Percentiles rank a stretch among this genome's conserved stretches.
Conservation (phyloP, 164 flowering plant species). For the Malania oleifera region DNA sequence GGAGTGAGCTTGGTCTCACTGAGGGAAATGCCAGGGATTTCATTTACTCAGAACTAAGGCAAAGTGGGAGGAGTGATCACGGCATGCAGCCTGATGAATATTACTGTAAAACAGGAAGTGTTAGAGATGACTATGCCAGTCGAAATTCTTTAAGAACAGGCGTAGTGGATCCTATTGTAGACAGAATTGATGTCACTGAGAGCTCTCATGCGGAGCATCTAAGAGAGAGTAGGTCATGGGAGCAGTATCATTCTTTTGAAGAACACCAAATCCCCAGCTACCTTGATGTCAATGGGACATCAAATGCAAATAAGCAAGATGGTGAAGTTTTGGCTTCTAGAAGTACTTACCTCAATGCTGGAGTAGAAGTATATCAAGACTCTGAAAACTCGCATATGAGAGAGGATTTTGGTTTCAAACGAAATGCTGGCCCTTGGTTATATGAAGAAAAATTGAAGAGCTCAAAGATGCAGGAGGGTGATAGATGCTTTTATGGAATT, state of each 20-base stretch:
- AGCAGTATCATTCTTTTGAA: slow-evolving; percentile 16
- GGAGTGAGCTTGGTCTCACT: neutral
- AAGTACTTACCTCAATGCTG: slow-evolving; percentile 19
- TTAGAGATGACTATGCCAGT: slow-evolving; percentile 19
- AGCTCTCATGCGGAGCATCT: slow-evolving; percentile 12
- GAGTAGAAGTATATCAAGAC: slow-evolving; percentile 8
- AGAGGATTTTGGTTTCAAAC: slow-evolving; percentile 22
- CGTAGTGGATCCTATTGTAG: slow-evolving; percentile 16
- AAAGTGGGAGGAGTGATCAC: slow-evolving; percentile 17
- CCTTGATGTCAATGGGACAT: slow-evolving; percentile 11
- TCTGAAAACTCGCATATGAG: slow-evolving; percentile 10
- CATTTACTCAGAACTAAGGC: slow-evolving; percentile 17
- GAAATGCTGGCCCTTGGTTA: slow-evolving; percentile 19
- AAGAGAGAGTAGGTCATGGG: slow-evolving; percentile 17
- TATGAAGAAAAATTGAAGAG: slow-evolving; percentile 18
- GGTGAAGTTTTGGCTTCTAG: slow-evolving; percentile 22
- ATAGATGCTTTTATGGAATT: slow-evolving; percentile 11
- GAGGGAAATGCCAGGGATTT: slow-evolving; percentile 7
- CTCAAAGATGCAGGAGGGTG: slow-evolving; percentile 14
- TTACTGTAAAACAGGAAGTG: slow-evolving; percentile 12
- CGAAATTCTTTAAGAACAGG: slow-evolving; percentile 18
- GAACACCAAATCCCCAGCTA: slow-evolving; percentile 14
- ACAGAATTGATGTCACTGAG: slow-evolving; percentile 14
- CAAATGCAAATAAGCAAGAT: slow-evolving; percentile 14
- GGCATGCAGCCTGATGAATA: slow-evolving; percentile 18